These are phyloP conservation scores for Typha latifolia DNA, from an alignment of 176 grass and related monocot species.

Conservation along the genomic window DNA sequence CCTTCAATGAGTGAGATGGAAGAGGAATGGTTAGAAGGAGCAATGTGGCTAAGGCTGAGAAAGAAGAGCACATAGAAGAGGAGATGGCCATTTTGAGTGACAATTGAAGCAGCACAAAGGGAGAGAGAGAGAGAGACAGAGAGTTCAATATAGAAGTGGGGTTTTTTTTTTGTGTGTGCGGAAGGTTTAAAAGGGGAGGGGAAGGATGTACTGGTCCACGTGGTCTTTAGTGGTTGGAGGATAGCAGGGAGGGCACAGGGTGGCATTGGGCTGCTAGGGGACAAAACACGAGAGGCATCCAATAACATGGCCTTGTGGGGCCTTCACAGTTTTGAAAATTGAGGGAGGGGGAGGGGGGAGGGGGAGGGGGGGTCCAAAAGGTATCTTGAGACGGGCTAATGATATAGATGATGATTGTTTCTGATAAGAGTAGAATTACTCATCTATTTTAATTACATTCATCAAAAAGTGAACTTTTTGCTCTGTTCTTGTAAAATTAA, in stretches of 20 bases:
- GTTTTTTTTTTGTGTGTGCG: background rate
- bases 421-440: background rate
- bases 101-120: too few species aligned
- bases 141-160: background rate
- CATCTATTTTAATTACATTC: too few species aligned
- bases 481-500: too few species aligned
- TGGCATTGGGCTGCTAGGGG: background rate
- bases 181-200: background rate
- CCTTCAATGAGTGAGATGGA: background rate
- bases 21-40: constrained; percentile 2
- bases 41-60: background rate
- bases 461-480: too few species aligned
- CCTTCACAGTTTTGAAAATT: background rate
- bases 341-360: too few species aligned
- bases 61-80: background rate
- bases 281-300: background rate
- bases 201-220: background rate
- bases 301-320: background rate
- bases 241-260: background rate
- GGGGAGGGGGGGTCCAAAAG: too few species aligned
- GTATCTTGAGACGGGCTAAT: background rate
- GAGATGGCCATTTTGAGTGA: background rate
- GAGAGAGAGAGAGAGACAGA: too few species aligned
- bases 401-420: background rate
- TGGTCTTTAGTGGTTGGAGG: background rate